A percentile compares a stretch with the other conserved stretches of the same genome.
These are phyloP conservation scores for Hypoxylon sp. DNA, from an alignment of 2,329 filamentous ascomycete species.

Conservation along the genomic window DNA sequence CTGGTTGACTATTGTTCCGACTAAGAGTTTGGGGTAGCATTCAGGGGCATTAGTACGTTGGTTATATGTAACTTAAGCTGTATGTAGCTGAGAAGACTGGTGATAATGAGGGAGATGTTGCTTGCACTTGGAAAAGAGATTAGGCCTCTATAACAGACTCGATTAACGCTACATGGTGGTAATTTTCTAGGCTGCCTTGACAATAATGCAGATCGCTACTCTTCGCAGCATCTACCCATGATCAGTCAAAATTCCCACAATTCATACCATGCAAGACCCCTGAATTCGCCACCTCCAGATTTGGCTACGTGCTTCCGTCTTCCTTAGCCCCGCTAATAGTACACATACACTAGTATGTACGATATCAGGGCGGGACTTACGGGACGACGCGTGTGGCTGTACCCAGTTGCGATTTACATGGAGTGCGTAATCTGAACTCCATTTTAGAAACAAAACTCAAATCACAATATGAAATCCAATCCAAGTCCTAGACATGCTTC, in stretches of 20 bases:
- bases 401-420: neutral
- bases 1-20: conserved; percentile 2
- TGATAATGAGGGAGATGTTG: neutral
- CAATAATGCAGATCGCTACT: neutral
- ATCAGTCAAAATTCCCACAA: neutral
- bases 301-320: neutral
- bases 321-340: neutral
- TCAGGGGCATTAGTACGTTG: conserved; percentile 8
- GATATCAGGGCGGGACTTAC: neutral
- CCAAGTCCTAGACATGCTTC: conserved; percentile 29
- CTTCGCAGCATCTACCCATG: neutral
- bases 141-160: too few relatives aligned
- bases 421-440: neutral
- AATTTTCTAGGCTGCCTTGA: neutral
- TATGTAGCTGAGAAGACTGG: neutral
- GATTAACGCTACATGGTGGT: too few relatives aligned
- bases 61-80: too few relatives aligned
- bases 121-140: too few relatives aligned
- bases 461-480: neutral
- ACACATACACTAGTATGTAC: neutral
- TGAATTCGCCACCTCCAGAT: conserved; percentile 14
- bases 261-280: neutral
- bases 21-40: conserved; percentile 6
- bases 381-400: conserved; percentile 24
- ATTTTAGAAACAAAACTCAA: neutral